Evolutionary conservation across 192 early-diverging fungal genomes (phyloP).

Genomic region (Pilobolus umbonatus): DNA sequence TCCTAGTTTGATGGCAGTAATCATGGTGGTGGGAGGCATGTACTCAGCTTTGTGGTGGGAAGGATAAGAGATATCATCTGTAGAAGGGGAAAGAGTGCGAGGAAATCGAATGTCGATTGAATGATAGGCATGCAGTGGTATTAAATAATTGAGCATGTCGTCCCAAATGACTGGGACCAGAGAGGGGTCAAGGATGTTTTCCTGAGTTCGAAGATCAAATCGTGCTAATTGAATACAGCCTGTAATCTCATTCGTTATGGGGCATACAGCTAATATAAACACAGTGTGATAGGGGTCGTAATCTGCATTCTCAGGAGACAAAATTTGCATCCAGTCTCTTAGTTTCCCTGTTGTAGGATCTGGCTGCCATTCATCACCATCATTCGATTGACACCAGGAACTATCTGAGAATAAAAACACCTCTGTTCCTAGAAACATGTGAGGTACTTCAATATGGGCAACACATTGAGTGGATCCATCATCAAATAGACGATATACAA

Average conservation of each 20-base stretch:
- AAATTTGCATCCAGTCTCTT: slow-evolving; percentile 15
- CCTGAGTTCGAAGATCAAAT: slow-evolving; percentile 5
- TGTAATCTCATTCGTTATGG: slow-evolving; percentile 4
- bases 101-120: too few species aligned
- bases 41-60: too few species aligned
- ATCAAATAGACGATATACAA: slow-evolving; percentile 29
- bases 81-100: too few species aligned
- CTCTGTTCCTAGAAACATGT: slow-evolving; percentile 22
- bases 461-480: slow-evolving; percentile 24
- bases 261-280: slow-evolving; percentile 22
- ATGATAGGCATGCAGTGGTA: too few species aligned
- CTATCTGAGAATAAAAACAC: slow-evolving; percentile 28
- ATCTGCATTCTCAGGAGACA: slow-evolving; percentile 13
- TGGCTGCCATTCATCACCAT: slow-evolving; percentile 4
- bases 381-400: too few species aligned
- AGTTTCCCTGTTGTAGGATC: too few species aligned
- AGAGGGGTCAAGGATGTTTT: slow-evolving; percentile 10
- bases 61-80: too few species aligned
- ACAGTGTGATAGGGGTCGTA: slow-evolving; percentile 14
- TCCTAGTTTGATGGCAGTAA: slow-evolving; percentile 21
- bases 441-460: slow-evolving; percentile 13
- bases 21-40: not conserved
- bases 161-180: slow-evolving; percentile 14
- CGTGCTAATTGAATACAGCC: not conserved
- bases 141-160: too few species aligned